These are phyloP conservation scores for Andrographis paniculata DNA, from an alignment of 305 asterid genomes.

Conservation along the genomic window DNA sequence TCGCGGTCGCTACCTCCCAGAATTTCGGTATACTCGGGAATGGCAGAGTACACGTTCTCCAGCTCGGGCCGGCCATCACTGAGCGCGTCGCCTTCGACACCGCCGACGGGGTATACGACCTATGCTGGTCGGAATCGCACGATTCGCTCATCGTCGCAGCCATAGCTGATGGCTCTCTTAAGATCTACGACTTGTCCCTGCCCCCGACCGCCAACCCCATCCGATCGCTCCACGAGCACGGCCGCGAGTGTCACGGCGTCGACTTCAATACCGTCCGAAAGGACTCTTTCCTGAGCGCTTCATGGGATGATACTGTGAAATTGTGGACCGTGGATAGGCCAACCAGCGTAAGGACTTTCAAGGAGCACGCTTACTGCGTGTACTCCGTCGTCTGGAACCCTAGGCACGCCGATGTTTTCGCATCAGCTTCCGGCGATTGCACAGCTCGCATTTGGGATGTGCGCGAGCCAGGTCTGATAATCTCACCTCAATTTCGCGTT, in stretches of 20 bases:
- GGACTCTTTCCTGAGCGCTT: constrained; percentile 86
- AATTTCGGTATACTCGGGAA: constrained; percentile 95
- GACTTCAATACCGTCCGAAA: constrained; percentile 75
- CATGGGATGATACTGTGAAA: constrained; percentile 94
- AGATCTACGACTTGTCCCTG: constrained; percentile 72
- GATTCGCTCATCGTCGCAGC: constrained; percentile 81
- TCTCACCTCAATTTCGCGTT: not conserved
- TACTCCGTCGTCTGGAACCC: constrained; percentile 94
- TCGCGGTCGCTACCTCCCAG: constrained; percentile 89
- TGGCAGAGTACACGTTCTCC: constrained; percentile 89
- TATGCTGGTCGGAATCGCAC: constrained; percentile 96
- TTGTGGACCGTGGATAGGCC: constrained; percentile 93
- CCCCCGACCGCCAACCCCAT: constrained; percentile 81
- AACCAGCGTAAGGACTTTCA: constrained; percentile 81
- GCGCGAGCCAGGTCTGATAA: constrained; percentile 71
- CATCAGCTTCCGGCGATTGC: constrained; percentile 95
- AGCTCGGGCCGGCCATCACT: constrained; percentile 58
- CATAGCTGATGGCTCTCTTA: constrained; percentile 77
- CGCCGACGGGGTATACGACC: constrained; percentile 87
- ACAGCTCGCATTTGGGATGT: constrained; percentile 96
- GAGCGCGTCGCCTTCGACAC: constrained; percentile 80
- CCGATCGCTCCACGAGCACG: constrained; percentile 87
- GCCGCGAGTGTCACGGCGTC: constrained; percentile 79
- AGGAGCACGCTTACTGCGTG: constrained; percentile 95
- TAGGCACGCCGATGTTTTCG: constrained; percentile 86